Evolutionary conservation across 768 basidiomycete genomes (phyloP), one percentile per base, ranked within the genome.

Genomic region (Lactifluus subvellereus): DNA sequence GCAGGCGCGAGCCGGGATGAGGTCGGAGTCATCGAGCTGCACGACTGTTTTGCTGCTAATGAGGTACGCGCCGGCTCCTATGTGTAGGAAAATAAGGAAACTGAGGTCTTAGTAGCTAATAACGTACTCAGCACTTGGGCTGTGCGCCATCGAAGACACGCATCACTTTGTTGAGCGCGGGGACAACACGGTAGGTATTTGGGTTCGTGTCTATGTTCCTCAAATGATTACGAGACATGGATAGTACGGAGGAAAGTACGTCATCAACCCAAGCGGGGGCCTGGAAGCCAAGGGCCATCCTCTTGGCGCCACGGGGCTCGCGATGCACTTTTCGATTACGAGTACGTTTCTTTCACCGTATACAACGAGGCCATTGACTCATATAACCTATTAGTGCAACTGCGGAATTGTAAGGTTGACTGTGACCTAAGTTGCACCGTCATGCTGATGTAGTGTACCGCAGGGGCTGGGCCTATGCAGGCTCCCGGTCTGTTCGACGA

Each of bases 251-350:
- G 91, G 92, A 5, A 89, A 90, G 73, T 94, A 82, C 54, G 88
- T 94, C 18, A 75, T 94, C 40, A 93, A 94, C 67, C 89, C 91
- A 0, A 89, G 86, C 55, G 91, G 91, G 30, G 91, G 91, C 0
- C 79, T 94, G 16, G 89, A 94, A 70, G 88, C 89, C n/a, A 94
- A 92, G 70, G 91, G 91, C 3, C 89, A 93, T 70, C 91, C 91
- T 2, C 79, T 92, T 20, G 89, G 90, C 43, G 89, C 90, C 1
- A 91, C 88, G 18, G 90, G 90, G 2, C 75, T 92, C 14, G 89
- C 87, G 32, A 91, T 91, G 90, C 89, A 92, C 71, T 91, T 91
- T 74, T 91, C 89, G 69, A 88, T 91, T 65, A 82, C 85, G 68
- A 90, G 88, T 88, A 69, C 48, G 85, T 73, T 53, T 52, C 20